A percentile compares a stretch with the other conserved stretches of the same genome.
Evolutionary conservation across 352 stramenopile genomes (phyloP).

Genomic region (Pythium catenulatum): DNA sequence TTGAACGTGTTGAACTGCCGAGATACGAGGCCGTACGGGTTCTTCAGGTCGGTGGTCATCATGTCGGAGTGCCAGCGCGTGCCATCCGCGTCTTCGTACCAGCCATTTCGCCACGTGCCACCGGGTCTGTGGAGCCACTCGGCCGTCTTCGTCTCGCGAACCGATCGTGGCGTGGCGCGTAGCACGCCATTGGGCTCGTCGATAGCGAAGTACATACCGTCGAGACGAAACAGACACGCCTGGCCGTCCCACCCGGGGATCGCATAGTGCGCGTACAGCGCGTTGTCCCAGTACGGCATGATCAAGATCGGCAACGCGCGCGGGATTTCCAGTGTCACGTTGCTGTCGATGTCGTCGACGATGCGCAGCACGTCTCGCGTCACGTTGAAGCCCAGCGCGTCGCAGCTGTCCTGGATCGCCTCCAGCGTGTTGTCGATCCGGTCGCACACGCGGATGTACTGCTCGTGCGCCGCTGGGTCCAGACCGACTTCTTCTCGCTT

Average conservation of each 20-base stretch:
- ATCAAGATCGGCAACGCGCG: slow-evolving; percentile 60
- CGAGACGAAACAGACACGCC: slow-evolving; percentile 61
- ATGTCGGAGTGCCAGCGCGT: slow-evolving; percentile 56
- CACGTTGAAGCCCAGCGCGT: slow-evolving; percentile 57
- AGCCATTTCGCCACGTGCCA: slow-evolving; percentile 65
- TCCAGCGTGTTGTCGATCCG: slow-evolving; percentile 38
- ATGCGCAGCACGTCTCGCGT: slow-evolving; percentile 46
- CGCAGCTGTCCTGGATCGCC: slow-evolving; percentile 47
- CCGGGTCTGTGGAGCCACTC: slow-evolving; percentile 47
- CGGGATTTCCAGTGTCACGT: slow-evolving; percentile 17
- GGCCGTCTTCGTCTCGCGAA: slow-evolving; percentile 43
- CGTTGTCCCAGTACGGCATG: slow-evolving; percentile 67
- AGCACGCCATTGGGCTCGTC: not conserved
- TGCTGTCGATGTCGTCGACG: slow-evolving; percentile 42
- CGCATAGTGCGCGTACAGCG: slow-evolving; percentile 13
- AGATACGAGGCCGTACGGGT: not conserved
- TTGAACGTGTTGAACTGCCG: slow-evolving; percentile 53
- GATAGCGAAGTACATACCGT: slow-evolving; percentile 24
- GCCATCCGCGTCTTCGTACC: slow-evolving; percentile 49
- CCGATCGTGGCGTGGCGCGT: slow-evolving; percentile 1
- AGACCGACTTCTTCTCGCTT: slow-evolving; percentile 27
- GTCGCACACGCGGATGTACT: slow-evolving; percentile 49
- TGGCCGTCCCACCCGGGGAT: slow-evolving; percentile 57
- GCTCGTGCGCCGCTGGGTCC: not conserved
- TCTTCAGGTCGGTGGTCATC: slow-evolving; percentile 15